Base-by-base conservation (phyloP, 2,329 filamentous ascomycete species). In the Botrytis cinerea region DNA sequence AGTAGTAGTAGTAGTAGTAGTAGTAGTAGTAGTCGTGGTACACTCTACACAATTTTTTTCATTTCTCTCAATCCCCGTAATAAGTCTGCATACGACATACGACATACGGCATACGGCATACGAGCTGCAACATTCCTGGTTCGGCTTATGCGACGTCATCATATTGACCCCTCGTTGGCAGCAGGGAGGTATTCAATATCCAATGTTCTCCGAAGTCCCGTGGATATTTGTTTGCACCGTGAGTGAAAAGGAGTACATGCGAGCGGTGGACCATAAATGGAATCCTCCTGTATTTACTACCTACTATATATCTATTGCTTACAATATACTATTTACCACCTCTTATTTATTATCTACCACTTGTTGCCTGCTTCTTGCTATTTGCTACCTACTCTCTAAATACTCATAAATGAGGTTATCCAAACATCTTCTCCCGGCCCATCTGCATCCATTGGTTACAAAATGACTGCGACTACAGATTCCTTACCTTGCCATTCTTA, bases 121-220 rank as follows among this genome's bases (percentile, higher is more conserved):
- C 32, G 32, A 46, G 43, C 28, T 48, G 25, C 62, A 66, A 25
- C 43, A 66, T 66, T 66, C 62, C n/a, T 48, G 22, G 45, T 22
- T 51, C 45, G 28, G 45, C 22, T 51, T 35, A 38, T 57, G 51
- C 48, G 63, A 67, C 22, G 63, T 66, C 45, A 64, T 64, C 43
- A 46, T 14, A 5, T 46, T 14, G 43, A 28, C 28, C 40, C 62
- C 62, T 64, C 62, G 46, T 46, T 64, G 25, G 38, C 7, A 38
- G 38, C 7, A 38, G 38, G 38, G 38, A 38, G 38, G 38, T 9
- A n/a, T 51, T 25, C 25, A 51, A 25, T 54, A n/a, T 51, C 48
- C 25, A 51, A 25, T 54, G 51, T n/a, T 54, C n/a, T 54, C 51
- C 51, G n/a, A 54, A 28, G 14, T 1, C 12, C n/a, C n/a, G 14